These are phyloP conservation scores for Alternaria ventricosa DNA, from an alignment of 2,329 filamentous ascomycete genomes.

Conservation along the genomic window DNA sequence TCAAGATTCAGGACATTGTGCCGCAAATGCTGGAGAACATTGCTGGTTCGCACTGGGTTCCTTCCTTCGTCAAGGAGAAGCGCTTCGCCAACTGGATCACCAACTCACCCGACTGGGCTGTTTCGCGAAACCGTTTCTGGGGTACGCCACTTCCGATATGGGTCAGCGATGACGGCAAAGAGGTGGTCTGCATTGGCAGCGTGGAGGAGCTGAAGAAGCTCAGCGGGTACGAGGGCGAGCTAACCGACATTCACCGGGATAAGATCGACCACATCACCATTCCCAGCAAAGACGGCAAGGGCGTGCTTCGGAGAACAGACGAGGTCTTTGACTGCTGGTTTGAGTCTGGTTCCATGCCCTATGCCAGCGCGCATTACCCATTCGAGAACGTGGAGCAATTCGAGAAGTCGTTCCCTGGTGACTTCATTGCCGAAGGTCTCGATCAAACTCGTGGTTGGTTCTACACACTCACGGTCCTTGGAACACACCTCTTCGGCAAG, in stretches of 20 bases:
- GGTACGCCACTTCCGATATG: slow-evolving; percentile 91
- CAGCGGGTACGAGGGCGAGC: slow-evolving; percentile 82
- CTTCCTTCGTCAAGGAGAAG: slow-evolving; percentile 86
- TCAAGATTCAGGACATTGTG: slow-evolving; percentile 82
- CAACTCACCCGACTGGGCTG: slow-evolving; percentile 93
- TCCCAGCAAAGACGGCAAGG: slow-evolving; percentile 86
- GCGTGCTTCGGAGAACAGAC: slow-evolving; percentile 77
- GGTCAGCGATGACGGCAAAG: slow-evolving; percentile 88
- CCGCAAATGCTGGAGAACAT: slow-evolving; percentile 91
- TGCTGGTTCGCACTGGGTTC: slow-evolving; percentile 89
- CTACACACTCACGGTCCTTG: slow-evolving; percentile 88
- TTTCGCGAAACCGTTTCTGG: slow-evolving; percentile 94
- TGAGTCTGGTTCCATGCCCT: slow-evolving; percentile 95
- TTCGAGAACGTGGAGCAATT: slow-evolving; percentile 88
- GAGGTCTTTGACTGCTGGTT: slow-evolving; percentile 99
- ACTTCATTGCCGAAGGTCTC: slow-evolving; percentile 92
- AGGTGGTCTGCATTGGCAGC: slow-evolving; percentile 85
- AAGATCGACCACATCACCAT: slow-evolving; percentile 95
- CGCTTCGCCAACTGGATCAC: slow-evolving; percentile 91
- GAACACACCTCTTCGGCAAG: slow-evolving; percentile 83
- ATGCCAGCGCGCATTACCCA: slow-evolving; percentile 87
- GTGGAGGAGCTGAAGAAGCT: slow-evolving; percentile 82
- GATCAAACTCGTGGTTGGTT: slow-evolving; percentile 98
- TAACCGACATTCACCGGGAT: slow-evolving; percentile 88
- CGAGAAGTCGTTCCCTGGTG: slow-evolving; percentile 81